phyloP scores from a whole-genome alignment of 768 basidiomycete species.

The Lentinula guzmanii region DNA sequence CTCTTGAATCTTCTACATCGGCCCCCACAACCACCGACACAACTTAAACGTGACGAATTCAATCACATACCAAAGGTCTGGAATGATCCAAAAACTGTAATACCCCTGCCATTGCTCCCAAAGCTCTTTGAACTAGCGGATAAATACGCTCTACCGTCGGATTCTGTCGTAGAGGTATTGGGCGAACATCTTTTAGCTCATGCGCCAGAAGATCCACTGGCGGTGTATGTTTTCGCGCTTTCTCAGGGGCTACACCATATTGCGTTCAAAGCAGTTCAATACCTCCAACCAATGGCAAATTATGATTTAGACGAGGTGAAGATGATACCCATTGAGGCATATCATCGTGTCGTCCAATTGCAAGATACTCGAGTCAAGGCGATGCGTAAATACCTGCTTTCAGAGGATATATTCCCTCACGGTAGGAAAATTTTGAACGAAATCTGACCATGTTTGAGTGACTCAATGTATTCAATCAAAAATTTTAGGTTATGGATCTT shows the following conservation, averaged over 20 bases:
- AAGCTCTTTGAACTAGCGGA: slow-evolving; percentile 53
- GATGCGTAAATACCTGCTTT: slow-evolving; percentile 44
- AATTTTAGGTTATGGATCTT: slow-evolving; percentile 49
- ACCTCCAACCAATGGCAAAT: slow-evolving; percentile 50
- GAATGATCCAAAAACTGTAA: slow-evolving; percentile 37
- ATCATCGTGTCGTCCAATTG: slow-evolving; percentile 56
- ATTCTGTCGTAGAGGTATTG: slow-evolving; percentile 34
- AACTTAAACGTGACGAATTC: slow-evolving; percentile 22
- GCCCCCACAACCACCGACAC: slow-evolving; percentile 42
- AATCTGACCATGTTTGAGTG: background rate
- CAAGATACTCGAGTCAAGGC: slow-evolving; percentile 52
- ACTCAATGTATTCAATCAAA: background rate
- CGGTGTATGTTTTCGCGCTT: slow-evolving; percentile 55
- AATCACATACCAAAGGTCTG: slow-evolving; percentile 22
- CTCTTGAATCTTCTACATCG: slow-evolving; percentile 54
- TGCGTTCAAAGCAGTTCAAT: slow-evolving; percentile 54
- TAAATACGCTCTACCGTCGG: slow-evolving; percentile 52
- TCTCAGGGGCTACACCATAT: slow-evolving; percentile 35
- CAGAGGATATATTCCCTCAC: slow-evolving; percentile 66
- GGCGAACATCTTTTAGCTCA: slow-evolving; percentile 50
- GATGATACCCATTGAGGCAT: slow-evolving; percentile 49
- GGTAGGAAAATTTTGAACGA: slow-evolving; percentile 26
- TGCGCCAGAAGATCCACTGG: slow-evolving; percentile 43
- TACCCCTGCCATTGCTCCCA: slow-evolving; percentile 62
- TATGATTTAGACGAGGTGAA: slow-evolving; percentile 48